Base-by-base conservation (phyloP, 805 yeast species). In the Metschnikowia corniflorae region DNA sequence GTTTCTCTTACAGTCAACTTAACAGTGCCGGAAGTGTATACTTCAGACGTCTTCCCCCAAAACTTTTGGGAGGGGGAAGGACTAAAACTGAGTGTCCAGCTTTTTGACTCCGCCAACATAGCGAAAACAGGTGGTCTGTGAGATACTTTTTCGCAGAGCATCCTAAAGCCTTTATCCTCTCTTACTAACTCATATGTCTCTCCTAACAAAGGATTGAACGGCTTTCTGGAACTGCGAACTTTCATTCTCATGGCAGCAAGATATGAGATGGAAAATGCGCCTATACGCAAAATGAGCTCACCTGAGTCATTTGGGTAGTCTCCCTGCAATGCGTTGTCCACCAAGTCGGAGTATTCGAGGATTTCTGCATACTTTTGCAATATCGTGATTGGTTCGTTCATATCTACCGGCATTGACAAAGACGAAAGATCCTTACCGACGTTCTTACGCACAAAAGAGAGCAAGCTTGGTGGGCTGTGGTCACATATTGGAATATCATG, bases 41-140 rank as follows among this genome's bases (percentile, higher is more conserved):
- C 65, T 57, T 93, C 97, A 6, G 86, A 79, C 18, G 89, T 80
- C 62, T 91, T 93, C 33, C 97, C 97, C 95, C 97, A 91, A 52
- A 86, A 86, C 57, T 88, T 87, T 51, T 89, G 96, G 16, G 75
- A 74, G 0, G 96, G 95, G 17, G 78, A 64, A 3, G 84, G 73
- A n/a, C 77, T 68, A 46, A 77, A 80, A 25, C 71, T 68, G 26
- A 78, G 55, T 33, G 75, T 77, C 97, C 97, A 93, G 16, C 72
- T 61, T 6, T 63, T 57, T 16, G 85, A 71, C 40, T 91, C 96
- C 5, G 78, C 85, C 56, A 77, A 80, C 16, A 82, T 68, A 1
- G 97, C 96, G 65, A 88, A 78, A 2, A 89, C 77, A 12, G 82
- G 80, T 2, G 98, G 98, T 39, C 86, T 76, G 53, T 93, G 98